Evolutionary conservation across 208 protist species (phyloP).

Genomic region (Lotmaria passim): DNA sequence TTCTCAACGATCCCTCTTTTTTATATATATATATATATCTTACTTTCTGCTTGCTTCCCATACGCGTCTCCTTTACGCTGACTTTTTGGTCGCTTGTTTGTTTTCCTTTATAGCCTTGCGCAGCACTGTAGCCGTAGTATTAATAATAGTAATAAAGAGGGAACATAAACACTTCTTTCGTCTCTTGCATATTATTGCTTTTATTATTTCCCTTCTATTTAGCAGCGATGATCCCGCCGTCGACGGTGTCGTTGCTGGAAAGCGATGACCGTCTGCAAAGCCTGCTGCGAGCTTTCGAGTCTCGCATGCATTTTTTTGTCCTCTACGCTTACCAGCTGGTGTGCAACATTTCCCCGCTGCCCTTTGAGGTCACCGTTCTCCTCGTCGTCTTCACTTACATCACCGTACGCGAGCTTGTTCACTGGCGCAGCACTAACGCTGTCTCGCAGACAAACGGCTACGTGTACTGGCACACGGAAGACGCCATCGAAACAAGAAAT

Average conservation of each 20-base stretch:
- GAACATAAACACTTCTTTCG: too few species aligned
- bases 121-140: too few species aligned
- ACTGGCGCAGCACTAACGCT: background rate
- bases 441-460: background rate
- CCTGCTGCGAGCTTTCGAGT: conserved; percentile 6
- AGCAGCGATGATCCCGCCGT: background rate
- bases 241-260: background rate
- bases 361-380: conserved; percentile 13
- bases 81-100: too few species aligned
- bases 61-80: background rate
- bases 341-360: conserved; percentile 10
- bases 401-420: conserved; percentile 9
- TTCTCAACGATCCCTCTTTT: too few species aligned
- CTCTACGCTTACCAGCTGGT: conserved; percentile 3
- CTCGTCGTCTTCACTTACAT: conserved; percentile 14
- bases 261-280: conserved; percentile 3
- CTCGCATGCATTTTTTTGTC: conserved; percentile 4
- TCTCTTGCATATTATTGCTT: conserved; percentile 1
- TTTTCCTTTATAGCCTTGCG: too few species aligned
- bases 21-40: background rate
- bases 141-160: too few species aligned
- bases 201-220: background rate
- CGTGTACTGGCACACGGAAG: conserved; percentile 28
- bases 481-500: conserved; percentile 6
- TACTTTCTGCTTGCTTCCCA: background rate